Evolutionary conservation across 257 asterid species (phyloP).

Genomic region (Solanum chiquidenum): DNA sequence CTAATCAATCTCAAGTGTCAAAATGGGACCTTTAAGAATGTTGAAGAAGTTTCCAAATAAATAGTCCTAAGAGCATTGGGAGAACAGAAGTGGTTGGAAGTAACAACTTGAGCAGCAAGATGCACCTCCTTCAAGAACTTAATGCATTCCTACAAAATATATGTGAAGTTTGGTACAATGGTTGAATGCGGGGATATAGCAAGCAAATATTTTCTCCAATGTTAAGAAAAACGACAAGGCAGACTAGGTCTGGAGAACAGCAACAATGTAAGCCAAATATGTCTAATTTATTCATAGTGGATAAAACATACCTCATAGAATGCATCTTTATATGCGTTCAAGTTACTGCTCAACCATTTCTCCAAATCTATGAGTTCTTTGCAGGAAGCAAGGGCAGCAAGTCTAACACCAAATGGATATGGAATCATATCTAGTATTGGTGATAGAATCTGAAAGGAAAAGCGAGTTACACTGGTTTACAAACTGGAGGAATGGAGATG

Average conservation of each 20-base stretch:
- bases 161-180: not conserved
- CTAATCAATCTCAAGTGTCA: not conserved
- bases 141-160: constrained; percentile 67
- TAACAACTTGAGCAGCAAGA: constrained; percentile 41
- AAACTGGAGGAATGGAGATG: not conserved
- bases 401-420: constrained; percentile 47
- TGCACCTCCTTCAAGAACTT: constrained; percentile 70
- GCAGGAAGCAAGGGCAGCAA: constrained; percentile 76
- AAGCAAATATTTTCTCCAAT: not conserved
- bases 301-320: constrained; percentile 56
- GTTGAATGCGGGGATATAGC: not conserved
- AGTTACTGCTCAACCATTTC: constrained; percentile 59
- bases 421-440: constrained; percentile 65
- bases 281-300: not conserved
- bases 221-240: not conserved
- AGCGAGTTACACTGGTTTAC: constrained; percentile 3
- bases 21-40: constrained; percentile 50
- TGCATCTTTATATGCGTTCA: constrained; percentile 45
- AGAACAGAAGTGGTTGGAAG: constrained; percentile 46
- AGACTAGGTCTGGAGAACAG: not conserved
- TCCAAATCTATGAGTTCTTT: constrained; percentile 73
- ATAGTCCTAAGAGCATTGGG: constrained; percentile 37
- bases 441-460: constrained; percentile 47
- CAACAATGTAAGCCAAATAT: not conserved
- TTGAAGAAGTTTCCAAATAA: constrained; percentile 61